Evolutionary conservation across 495 filamentous ascomycete species (phyloP).

Genomic region (Aspergillus ellipticus): DNA sequence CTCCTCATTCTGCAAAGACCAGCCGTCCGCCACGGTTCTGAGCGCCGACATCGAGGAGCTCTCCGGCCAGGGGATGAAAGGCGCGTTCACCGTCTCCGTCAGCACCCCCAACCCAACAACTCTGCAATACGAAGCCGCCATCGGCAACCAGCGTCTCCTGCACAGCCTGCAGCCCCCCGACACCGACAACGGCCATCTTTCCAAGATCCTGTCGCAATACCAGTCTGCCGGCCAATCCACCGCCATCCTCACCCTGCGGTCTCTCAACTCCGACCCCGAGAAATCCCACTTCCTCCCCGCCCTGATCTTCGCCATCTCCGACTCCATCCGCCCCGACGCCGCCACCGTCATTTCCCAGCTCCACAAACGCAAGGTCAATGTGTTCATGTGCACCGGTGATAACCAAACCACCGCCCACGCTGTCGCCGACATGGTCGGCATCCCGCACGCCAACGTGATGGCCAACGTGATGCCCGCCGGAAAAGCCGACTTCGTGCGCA

Average conservation of each 20-base stretch:
- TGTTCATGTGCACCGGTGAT: constrained; percentile 94
- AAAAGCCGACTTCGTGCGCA: constrained; percentile 80
- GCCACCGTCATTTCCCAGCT: constrained; percentile 63
- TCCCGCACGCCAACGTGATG: constrained; percentile 70
- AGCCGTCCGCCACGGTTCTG: constrained; percentile 25
- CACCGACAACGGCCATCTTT: constrained; percentile 31
- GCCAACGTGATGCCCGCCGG: constrained; percentile 82
- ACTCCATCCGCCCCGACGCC: constrained; percentile 78
- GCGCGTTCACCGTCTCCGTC: constrained; percentile 50
- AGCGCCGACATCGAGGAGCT: constrained; percentile 64
- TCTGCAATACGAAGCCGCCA: constrained; percentile 58
- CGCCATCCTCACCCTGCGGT: constrained; percentile 59
- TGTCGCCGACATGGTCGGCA: constrained; percentile 73
- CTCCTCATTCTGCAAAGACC: constrained; percentile 58
- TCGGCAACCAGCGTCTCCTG: constrained; percentile 82
- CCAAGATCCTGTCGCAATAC: constrained; percentile 55
- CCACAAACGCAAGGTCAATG: constrained; percentile 56
- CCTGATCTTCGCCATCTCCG: constrained; percentile 66
- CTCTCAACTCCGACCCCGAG: constrained; percentile 13
- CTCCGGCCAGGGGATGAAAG: constrained; percentile 77
- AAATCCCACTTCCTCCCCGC: constrained; percentile 49
- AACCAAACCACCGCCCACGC: constrained; percentile 51
- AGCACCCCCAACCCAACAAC: constrained; percentile 1
- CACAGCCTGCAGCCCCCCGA: constrained; percentile 26
- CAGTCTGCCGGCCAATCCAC: constrained; percentile 71